Base-by-base conservation (phyloP, 2,329 filamentous ascomycete species). In the Beauveria asiatica region DNA sequence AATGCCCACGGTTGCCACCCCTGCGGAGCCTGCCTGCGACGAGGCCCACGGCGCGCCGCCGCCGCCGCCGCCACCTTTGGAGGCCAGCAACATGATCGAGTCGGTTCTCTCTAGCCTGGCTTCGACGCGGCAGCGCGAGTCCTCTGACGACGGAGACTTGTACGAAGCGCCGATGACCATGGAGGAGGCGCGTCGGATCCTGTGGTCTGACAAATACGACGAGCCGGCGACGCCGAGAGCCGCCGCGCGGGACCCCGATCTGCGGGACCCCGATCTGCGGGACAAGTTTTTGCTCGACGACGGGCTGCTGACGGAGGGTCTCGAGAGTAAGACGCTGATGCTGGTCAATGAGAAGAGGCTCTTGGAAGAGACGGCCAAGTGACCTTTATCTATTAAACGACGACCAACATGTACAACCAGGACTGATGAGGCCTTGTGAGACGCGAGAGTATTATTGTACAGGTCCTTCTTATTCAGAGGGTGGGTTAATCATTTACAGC, bases 201-300 rank as follows among this genome's bases (percentile, higher is more conserved):
- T 77, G 1, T 76, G 75, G 75, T 73, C 74, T 1, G 72, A 74
- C 5, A 62, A 66, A 2, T 61, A 63, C 0, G 63, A 69, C 0
- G 42, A 64, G 44, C 64, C 66, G n/a, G 63, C 62, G 9, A 55
- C 13, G 45, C 64, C 27, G 48, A 61, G 42, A 30, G 49, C 49
- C 27, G 23, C 46, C 37, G 30, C 37, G n/a, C 55, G 16, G 6
- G 57, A 63, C 0, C 60, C 62, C 2, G 65, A 62, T 5, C 61
- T 67, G 11, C 72, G 72, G 4, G 76, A 79, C 50, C n/a, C n/a
- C 2, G 65, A 62, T 5, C 61, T 67, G 11, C 72, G 72, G 4
- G 76, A 79, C 50, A 79, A 79, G 60, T 78, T 76, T 44, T 67
- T 72, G 1, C 62, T 67, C 0, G 70, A 70, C 0, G 76, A 78